Percentiles rank a stretch among this genome's conserved stretches.
Evolutionary conservation across 2,329 filamentous ascomycete genomes (phyloP).

Genomic region (Scedosporium minutisporum): DNA sequence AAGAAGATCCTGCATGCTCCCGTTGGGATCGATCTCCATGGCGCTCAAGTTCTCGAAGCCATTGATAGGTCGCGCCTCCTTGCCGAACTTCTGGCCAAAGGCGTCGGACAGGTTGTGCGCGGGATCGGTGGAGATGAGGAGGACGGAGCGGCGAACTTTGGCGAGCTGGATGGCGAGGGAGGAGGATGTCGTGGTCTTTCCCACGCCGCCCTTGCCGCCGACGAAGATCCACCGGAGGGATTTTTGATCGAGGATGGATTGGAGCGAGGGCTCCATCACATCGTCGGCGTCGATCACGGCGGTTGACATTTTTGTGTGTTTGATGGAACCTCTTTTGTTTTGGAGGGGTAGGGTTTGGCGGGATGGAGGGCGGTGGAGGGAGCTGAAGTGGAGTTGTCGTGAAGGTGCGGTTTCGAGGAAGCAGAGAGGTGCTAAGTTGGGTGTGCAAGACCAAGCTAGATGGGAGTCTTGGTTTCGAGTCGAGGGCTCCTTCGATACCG

Average conservation of each 20-base stretch:
- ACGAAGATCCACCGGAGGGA: slow-evolving; percentile 98
- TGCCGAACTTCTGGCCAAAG: slow-evolving; percentile 98
- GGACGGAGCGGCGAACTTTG: slow-evolving; percentile 85
- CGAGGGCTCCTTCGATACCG: too few species aligned
- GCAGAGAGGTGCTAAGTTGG: neutral
- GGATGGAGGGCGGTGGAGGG: neutral
- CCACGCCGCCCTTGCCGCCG: slow-evolving; percentile 94
- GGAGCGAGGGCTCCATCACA: slow-evolving; percentile 81
- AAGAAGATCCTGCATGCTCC: slow-evolving; percentile 90
- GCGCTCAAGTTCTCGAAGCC: slow-evolving; percentile 90
- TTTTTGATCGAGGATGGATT: slow-evolving; percentile 91
- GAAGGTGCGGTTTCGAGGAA: neutral
- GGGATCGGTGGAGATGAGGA: slow-evolving; percentile 96
- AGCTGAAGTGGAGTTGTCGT: neutral
- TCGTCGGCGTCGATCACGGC: slow-evolving; percentile 45
- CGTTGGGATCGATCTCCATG: slow-evolving; percentile 99
- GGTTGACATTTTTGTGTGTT: slow-evolving; percentile 25
- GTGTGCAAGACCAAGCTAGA: neutral
- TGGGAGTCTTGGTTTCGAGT: too few species aligned
- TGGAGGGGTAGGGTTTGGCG: neutral
- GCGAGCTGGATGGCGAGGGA: slow-evolving; percentile 96
- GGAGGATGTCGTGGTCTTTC: slow-evolving; percentile 99
- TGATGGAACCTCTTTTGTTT: neutral
- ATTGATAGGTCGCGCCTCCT: slow-evolving; percentile 86
- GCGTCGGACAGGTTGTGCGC: slow-evolving; percentile 97